Conservation (phyloP, 176 grass and related monocot species). For the Melocanna baccifera region DNA sequence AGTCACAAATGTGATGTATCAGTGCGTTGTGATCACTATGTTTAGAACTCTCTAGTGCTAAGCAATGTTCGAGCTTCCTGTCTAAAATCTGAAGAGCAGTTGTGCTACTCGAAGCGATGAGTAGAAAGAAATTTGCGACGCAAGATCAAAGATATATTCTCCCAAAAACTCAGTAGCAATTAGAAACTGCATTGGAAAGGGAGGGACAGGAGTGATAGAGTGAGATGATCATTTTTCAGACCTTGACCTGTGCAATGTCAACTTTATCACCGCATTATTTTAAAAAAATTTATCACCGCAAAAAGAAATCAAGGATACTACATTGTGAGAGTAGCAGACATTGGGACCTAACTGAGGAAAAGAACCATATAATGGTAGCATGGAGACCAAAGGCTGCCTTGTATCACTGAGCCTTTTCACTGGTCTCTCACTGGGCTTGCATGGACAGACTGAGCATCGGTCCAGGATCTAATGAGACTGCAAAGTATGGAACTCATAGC, state of each 20-base stretch:
- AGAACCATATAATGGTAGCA: slow-evolving; percentile 14
- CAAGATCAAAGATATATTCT: not conserved
- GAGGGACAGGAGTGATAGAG: not conserved
- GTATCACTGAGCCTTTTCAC: slow-evolving; percentile 1
- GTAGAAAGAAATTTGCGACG: not conserved
- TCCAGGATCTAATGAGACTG: slow-evolving; percentile 27
- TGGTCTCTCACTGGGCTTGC: slow-evolving; percentile 24
- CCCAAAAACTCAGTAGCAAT: not conserved
- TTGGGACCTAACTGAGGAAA: not conserved
- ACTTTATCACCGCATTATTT: not conserved
- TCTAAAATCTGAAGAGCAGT: not conserved
- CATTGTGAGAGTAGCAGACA: not conserved
- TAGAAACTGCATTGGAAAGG: not conserved
- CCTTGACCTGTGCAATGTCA: not conserved
- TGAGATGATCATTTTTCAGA: not conserved
- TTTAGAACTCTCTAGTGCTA: not conserved
- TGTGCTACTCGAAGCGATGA: not conserved
- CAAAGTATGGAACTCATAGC: slow-evolving; percentile 16
- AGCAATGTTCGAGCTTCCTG: not conserved
- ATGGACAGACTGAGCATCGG: slow-evolving; percentile 23
- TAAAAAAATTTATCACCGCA: not conserved
- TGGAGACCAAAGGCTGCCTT: slow-evolving; percentile 27
- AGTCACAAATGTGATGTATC: not conserved
- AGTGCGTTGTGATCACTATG: not conserved
- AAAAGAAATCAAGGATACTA: not conserved